Conservation (phyloP, 1,139 yeast species). For the Diutina sp. region DNA sequence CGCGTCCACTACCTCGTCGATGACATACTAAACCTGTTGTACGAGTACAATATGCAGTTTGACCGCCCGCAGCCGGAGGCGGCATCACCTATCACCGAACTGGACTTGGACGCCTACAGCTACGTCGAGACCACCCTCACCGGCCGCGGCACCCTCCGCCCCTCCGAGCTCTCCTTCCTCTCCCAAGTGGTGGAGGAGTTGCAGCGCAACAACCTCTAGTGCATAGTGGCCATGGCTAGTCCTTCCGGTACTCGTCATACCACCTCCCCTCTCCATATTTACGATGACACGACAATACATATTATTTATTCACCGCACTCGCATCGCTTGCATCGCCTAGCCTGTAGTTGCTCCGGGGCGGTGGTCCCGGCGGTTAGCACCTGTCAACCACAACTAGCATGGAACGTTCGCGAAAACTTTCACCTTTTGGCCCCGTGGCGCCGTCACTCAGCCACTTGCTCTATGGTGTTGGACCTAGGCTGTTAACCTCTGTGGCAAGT, state of each 20-base stretch:
- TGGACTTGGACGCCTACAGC: not conserved
- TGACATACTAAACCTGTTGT: not conserved
- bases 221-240: not conserved
- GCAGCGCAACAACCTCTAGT: not conserved
- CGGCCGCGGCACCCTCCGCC: not conserved
- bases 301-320: not conserved
- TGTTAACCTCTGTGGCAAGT: not conserved
- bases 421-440: not conserved
- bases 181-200: not conserved
- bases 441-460: not conserved
- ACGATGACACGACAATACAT: not conserved
- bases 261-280: not conserved
- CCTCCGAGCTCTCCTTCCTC: not conserved
- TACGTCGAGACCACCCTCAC: not conserved
- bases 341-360: not conserved
- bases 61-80: not conserved
- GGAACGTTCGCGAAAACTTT: too few relatives aligned
- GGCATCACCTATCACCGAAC: not conserved
- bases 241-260: not conserved
- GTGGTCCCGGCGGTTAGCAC: not conserved
- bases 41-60: not conserved
- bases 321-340: not conserved
- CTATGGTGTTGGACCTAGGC: not conserved
- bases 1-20: not conserved
- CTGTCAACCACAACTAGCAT: too few relatives aligned